Conservation (phyloP, 2,329 filamentous ascomycete genomes). For the Xylariaceae sp. region DNA sequence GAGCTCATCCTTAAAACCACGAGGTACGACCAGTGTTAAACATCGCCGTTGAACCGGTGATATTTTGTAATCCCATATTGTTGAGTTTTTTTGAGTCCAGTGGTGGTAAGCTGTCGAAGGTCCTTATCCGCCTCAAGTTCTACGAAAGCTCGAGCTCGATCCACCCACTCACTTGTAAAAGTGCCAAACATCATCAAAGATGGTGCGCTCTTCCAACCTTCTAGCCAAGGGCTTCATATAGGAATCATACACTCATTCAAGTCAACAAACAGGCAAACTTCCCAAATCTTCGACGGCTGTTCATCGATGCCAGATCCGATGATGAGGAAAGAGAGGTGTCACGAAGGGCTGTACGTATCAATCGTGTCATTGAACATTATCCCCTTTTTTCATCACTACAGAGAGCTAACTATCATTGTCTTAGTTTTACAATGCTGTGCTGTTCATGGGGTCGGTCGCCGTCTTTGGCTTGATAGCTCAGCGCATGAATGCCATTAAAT, state of each 20-base stretch:
- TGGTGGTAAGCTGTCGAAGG: too few species aligned
- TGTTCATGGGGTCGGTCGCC: conserved; percentile 94
- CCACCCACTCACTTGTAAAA: neutral
- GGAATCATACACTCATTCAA: conserved; percentile 5
- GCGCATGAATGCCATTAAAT: conserved; percentile 57
- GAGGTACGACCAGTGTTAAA: too few species aligned
- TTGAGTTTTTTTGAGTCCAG: too few species aligned
- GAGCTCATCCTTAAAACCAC: too few species aligned
- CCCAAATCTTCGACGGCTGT: conserved; percentile 90
- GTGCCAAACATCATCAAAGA: neutral
- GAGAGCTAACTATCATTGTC: conserved; percentile 10
- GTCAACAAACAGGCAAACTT: conserved; percentile 59
- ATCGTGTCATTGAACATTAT: conserved; percentile 3
- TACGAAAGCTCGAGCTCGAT: neutral
- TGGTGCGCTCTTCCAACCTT: neutral
- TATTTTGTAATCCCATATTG: too few species aligned
- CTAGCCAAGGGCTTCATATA: neutral
- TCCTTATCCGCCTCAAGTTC: too few species aligned
- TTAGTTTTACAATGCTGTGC: conserved; percentile 94
- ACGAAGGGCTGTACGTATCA: conserved; percentile 69
- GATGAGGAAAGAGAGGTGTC: conserved; percentile 94
- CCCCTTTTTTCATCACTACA: neutral
- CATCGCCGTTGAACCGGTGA: too few species aligned
- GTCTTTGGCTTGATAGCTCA: conserved; percentile 92
- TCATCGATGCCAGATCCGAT: conserved; percentile 89